These are phyloP conservation scores for Hanseniaspora vineae DNA, from an alignment of 805 yeast species.

Conservation along the genomic window DNA sequence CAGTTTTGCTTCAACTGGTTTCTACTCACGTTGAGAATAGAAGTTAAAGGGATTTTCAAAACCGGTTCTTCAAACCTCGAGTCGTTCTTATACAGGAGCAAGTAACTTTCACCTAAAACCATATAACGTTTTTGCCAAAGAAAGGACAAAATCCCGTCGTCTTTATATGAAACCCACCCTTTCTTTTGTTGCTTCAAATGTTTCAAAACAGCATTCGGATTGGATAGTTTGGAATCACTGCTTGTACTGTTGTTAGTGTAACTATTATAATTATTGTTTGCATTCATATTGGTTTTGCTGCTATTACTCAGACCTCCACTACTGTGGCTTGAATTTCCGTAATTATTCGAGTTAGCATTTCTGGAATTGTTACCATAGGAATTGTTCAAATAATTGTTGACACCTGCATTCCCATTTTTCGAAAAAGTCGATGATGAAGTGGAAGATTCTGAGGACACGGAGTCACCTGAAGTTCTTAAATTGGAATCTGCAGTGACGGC, in stretches of 20 bases:
- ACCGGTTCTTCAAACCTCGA: conserved; percentile 29
- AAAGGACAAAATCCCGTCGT: conserved; percentile 80
- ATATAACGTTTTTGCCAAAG: conserved; percentile 87
- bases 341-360: neutral
- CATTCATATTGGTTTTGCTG: neutral
- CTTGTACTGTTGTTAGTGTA: neutral
- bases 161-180: conserved; percentile 64
- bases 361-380: neutral
- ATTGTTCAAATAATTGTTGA: no score
- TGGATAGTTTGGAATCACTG: neutral
- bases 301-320: no score
- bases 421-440: neutral
- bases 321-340: no score
- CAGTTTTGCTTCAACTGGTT: conserved; percentile 65
- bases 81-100: conserved; percentile 67
- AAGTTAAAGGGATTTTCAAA: conserved; percentile 41
- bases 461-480: neutral
- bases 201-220: neutral
- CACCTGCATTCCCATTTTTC: neutral
- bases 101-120: conserved; percentile 59
- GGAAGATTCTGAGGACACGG: neutral
- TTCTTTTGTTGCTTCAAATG: conserved; percentile 1
- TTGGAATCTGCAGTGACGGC: conserved; percentile 7
- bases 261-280: neutral
- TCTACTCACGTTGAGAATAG: conserved; percentile 51